phyloP scores from a whole-genome alignment of 176 grass and related monocot species.

The Dactylis glomerata region DNA sequence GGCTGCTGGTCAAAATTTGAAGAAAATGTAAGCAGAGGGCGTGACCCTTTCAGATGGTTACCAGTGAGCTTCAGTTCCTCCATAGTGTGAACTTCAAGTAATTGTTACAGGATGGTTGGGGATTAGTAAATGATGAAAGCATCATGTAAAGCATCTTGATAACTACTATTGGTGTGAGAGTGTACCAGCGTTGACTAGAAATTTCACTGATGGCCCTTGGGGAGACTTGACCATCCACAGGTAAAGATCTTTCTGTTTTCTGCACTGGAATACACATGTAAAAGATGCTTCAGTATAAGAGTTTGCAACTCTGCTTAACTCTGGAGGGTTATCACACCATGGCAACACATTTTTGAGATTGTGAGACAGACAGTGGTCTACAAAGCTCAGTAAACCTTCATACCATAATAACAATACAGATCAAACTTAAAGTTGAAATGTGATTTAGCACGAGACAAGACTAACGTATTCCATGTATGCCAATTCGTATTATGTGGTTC shows the following conservation, averaged over 20 bases:
- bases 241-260: constrained; percentile 95
- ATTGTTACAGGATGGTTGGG: background rate
- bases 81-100: constrained; percentile 81
- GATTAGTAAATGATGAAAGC: background rate
- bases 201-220: constrained; percentile 81
- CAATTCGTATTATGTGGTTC: background rate
- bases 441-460: background rate
- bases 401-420: background rate
- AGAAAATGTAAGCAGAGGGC: constrained; percentile 82
- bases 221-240: constrained; percentile 86
- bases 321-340: background rate
- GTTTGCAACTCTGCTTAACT: background rate
- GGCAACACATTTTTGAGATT: background rate
- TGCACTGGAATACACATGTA: constrained; percentile 54
- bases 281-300: constrained; percentile 14
- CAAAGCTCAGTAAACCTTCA: background rate
- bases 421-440: background rate
- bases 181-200: constrained; percentile 87
- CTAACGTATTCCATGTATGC: background rate
- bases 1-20: constrained; percentile 83
- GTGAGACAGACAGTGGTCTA: background rate
- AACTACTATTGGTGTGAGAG: background rate
- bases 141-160: background rate
- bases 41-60: constrained; percentile 91
- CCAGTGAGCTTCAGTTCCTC: constrained; percentile 98